A percentile compares a stretch with the other conserved stretches of the same genome.
phyloP scores from a whole-genome alignment of 176 grass and related monocot genomes.

The Oryza officinalis region DNA sequence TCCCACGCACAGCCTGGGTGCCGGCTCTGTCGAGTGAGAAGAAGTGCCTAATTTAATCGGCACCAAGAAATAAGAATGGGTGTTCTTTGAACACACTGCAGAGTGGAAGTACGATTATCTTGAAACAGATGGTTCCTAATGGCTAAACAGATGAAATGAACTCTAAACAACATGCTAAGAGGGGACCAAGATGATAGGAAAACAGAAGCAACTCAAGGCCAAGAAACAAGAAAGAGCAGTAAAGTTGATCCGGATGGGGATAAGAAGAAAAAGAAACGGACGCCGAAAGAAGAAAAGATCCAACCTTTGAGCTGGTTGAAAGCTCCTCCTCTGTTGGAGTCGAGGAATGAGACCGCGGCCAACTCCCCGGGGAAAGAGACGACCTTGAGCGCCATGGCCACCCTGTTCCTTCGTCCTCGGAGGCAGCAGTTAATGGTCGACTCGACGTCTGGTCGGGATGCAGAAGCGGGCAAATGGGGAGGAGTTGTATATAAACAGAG shows the following conservation, averaged over 20 bases:
- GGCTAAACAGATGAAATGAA: background rate
- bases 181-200: background rate
- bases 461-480: too few species aligned
- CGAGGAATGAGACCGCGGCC: constrained; percentile 55
- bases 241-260: background rate
- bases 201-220: background rate
- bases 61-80: background rate
- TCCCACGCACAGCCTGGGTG: background rate
- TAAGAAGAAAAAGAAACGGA: background rate
- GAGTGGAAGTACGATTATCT: background rate
- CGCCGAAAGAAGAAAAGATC: constrained; percentile 32
- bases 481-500: background rate
- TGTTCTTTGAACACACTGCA: background rate
- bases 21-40: background rate
- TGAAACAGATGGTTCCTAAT: background rate
- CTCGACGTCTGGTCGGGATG: background rate
- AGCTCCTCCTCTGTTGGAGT: constrained; percentile 44
- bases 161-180: background rate
- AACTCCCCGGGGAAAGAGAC: constrained; percentile 57
- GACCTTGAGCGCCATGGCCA: constrained; percentile 67
- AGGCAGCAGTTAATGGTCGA: background rate
- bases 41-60: background rate
- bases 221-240: background rate
- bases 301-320: constrained; percentile 65
- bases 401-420: background rate